Evolutionary conservation across 345 rosid genomes (phyloP).

Genomic region (Brassica nigra): DNA sequence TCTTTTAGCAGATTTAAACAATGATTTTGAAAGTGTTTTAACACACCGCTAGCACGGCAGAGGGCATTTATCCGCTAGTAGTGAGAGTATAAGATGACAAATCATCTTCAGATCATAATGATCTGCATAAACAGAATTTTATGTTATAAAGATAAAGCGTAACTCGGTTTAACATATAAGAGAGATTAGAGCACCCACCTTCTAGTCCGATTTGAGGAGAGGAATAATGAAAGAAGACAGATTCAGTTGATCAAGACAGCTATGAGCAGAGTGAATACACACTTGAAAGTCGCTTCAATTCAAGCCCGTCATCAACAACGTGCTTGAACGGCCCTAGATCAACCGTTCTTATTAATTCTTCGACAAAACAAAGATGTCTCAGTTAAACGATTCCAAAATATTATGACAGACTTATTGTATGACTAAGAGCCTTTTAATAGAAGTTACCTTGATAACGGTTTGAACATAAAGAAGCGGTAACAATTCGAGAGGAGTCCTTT

Average conservation of each 20-base stretch:
- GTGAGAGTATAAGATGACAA: conserved; percentile 93
- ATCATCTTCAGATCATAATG: conserved; percentile 98
- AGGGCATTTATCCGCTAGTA: conserved; percentile 93
- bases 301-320: conserved; percentile 97
- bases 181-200: conserved; percentile 48
- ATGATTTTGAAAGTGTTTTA: conserved; percentile 4
- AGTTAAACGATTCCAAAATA: not conserved
- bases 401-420: not conserved
- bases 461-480: conserved; percentile 95
- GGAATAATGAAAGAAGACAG: conserved; percentile 97
- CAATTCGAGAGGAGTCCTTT: conserved; percentile 88
- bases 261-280: conserved; percentile 83
- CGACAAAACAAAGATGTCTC: conserved; percentile 53
- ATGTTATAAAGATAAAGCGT: not conserved
- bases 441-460: conserved; percentile 84
- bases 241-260: conserved; percentile 95
- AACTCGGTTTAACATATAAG: not conserved
- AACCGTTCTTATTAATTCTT: conserved; percentile 90
- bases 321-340: conserved; percentile 99
- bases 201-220: conserved; percentile 91
- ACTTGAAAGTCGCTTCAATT: conserved; percentile 95
- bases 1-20: not conserved
- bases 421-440: not conserved
- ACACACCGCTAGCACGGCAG: conserved; percentile 92
- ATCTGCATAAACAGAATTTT: conserved; percentile 52